Conservation (phyloP, 78 protist species). For the Anaeramoeba ignava region DNA sequence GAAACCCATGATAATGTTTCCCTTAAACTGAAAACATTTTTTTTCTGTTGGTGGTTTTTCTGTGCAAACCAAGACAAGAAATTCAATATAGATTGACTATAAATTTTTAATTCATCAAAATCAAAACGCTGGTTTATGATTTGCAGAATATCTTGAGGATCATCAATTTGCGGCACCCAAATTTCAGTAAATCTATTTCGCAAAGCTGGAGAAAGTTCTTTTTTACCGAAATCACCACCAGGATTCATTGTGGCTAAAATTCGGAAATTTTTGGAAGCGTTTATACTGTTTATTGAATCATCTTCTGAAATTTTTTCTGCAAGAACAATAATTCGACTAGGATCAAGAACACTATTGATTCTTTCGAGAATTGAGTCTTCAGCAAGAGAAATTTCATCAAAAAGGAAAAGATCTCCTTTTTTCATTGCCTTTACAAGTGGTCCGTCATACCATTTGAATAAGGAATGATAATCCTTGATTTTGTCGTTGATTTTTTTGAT, state of each 20-base stretch:
- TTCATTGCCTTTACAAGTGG: slow-evolving; percentile 89
- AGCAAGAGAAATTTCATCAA: slow-evolving; percentile 96
- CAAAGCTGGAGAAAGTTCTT: slow-evolving; percentile 97
- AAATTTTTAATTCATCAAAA: background rate
- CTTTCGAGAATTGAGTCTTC: slow-evolving; percentile 98
- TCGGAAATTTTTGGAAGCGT: slow-evolving; percentile 53
- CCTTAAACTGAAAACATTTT: background rate
- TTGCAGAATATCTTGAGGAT: slow-evolving; percentile 33
- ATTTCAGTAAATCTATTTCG: slow-evolving; percentile 89
- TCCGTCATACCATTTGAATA: slow-evolving; percentile 95
- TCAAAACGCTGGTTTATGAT: slow-evolving; percentile 36
- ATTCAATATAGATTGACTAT: background rate
- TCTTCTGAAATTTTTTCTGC: slow-evolving; percentile 61
- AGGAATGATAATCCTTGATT: slow-evolving; percentile 6
- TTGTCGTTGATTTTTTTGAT: background rate
- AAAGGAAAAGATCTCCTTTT: slow-evolving; percentile 70
- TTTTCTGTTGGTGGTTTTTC: background rate
- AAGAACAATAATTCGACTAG: slow-evolving; percentile 59
- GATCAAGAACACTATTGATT: slow-evolving; percentile 94
- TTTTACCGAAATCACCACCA: slow-evolving; percentile 98
- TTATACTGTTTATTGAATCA: slow-evolving; percentile 27
- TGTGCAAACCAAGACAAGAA: background rate
- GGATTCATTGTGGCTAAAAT: slow-evolving; percentile 98
- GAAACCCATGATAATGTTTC: background rate
- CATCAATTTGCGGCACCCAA: slow-evolving; percentile 71